A percentile compares a stretch with the other conserved stretches of the same genome.
Conservation (phyloP, 1,284 basidiomycete species). For the Paramarasmius palmivorus region DNA sequence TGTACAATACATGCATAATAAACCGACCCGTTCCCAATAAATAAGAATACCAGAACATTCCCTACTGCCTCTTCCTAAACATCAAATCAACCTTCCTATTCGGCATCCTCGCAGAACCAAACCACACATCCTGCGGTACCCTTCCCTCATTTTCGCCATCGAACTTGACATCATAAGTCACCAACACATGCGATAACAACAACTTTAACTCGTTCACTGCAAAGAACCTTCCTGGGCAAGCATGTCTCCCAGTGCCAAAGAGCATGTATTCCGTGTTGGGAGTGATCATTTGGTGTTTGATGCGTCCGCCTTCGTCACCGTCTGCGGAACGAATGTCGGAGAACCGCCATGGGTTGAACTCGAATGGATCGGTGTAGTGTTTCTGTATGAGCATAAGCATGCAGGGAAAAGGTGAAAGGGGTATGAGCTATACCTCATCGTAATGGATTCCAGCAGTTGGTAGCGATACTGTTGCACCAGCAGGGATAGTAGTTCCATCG, state of each 20-base stretch:
- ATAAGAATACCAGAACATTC: not conserved
- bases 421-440: too few relatives aligned
- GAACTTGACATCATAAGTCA: conserved; percentile 14
- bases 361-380: conserved; percentile 17
- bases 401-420: too few relatives aligned
- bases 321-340: conserved; percentile 12
- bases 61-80: not conserved
- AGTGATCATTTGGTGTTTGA: conserved; percentile 22
- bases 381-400: too few relatives aligned
- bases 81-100: too few relatives aligned
- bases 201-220: conserved; percentile 13
- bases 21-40: too few relatives aligned
- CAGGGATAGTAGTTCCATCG: too few relatives aligned
- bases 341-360: conserved; percentile 25
- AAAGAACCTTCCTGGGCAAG: conserved; percentile 23
- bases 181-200: conserved; percentile 7
- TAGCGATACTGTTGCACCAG: too few relatives aligned
- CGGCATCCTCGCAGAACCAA: not conserved
- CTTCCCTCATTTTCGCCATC: not conserved
- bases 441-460: too few relatives aligned
- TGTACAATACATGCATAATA: too few relatives aligned
- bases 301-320: conserved; percentile 12
- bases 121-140: conserved; percentile 3
- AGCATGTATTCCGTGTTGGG: conserved; percentile 24
- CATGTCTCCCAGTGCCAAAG: conserved; percentile 33